Conservation (phyloP, 1,284 basidiomycete species). For the Lignosus rhinocerotis region DNA sequence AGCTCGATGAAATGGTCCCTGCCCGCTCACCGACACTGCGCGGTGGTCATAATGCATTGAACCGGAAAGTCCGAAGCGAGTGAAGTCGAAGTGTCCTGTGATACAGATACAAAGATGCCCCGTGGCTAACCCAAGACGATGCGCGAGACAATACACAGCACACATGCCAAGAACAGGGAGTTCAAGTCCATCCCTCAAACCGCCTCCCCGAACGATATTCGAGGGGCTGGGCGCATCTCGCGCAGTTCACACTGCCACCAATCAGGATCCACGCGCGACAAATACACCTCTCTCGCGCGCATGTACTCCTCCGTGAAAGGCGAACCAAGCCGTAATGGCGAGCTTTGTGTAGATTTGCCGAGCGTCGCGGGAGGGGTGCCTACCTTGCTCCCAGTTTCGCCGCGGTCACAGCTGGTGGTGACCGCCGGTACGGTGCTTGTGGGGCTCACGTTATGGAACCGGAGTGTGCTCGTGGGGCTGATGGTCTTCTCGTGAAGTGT, state of each 20-base stretch:
- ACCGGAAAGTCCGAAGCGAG: no score
- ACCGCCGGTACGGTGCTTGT: background rate
- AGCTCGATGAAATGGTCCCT: no score
- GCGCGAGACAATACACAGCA: background rate
- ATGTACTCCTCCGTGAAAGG: conserved; percentile 4
- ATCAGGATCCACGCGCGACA: conserved; percentile 9
- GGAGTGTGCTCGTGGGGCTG: conserved; percentile 5
- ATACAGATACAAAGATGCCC: no score
- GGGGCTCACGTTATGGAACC: background rate
- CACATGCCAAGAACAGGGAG: background rate
- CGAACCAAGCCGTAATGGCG: background rate
- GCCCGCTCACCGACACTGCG: no score
- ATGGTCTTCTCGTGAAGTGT: conserved; percentile 12
- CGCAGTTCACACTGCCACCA: conserved; percentile 26
- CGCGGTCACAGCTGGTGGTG: background rate
- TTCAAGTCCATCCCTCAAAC: conserved; percentile 1
- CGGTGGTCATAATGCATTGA: no score
- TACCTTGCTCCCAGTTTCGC: no score
- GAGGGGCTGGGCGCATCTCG: conserved; percentile 19
- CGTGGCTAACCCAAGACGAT: no score
- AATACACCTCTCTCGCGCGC: conserved; percentile 8
- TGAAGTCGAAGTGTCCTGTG: no score
- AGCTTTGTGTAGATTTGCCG: background rate
- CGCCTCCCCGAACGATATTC: conserved; percentile 4
- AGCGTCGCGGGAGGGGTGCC: no score